Conservation (phyloP, 1,284 basidiomycete species). For the Moniliophthora roreri region DNA sequence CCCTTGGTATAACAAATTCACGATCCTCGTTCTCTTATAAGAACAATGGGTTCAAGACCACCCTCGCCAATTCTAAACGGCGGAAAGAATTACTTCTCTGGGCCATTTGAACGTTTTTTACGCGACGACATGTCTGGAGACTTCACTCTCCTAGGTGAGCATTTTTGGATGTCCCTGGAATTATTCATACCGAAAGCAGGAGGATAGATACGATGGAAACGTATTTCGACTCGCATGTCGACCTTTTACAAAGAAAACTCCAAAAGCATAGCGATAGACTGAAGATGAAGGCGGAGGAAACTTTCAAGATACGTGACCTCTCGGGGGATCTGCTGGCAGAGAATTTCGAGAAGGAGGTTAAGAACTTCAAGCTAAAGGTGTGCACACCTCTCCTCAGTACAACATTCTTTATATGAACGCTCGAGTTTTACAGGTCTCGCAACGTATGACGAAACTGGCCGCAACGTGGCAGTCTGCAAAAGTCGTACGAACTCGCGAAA, state of each 20-base stretch:
- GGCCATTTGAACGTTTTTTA: slow-evolving; percentile 41
- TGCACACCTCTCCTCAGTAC: slow-evolving; percentile 7
- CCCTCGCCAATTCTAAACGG: slow-evolving; percentile 33
- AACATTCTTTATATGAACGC: slow-evolving; percentile 4
- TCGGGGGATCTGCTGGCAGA: slow-evolving; percentile 66
- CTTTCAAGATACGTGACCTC: slow-evolving; percentile 65
- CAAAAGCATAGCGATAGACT: slow-evolving; percentile 84
- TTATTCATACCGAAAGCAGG: not conserved
- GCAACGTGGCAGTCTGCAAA: slow-evolving; percentile 88
- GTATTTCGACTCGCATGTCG: slow-evolving; percentile 87
- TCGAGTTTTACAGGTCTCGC: slow-evolving; percentile 55
- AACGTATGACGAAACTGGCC: slow-evolving; percentile 69
- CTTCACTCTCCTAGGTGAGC: slow-evolving; percentile 10
- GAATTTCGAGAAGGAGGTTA: slow-evolving; percentile 84
- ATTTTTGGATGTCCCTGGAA: not conserved
- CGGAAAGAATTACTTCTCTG: slow-evolving; percentile 36
- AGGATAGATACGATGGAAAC: slow-evolving; percentile 81
- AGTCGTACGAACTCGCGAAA: slow-evolving; percentile 88
- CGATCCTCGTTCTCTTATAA: not conserved
- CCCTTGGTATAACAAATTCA: not conserved
- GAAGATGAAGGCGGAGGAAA: slow-evolving; percentile 74
- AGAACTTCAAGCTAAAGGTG: slow-evolving; percentile 71
- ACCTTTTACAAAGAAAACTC: slow-evolving; percentile 84
- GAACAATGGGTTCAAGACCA: slow-evolving; percentile 35
- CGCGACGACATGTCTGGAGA: slow-evolving; percentile 37